Conservation (phyloP, 228 moss, liverwort and hornwort species). For the Sphagnum fallax region DNA sequence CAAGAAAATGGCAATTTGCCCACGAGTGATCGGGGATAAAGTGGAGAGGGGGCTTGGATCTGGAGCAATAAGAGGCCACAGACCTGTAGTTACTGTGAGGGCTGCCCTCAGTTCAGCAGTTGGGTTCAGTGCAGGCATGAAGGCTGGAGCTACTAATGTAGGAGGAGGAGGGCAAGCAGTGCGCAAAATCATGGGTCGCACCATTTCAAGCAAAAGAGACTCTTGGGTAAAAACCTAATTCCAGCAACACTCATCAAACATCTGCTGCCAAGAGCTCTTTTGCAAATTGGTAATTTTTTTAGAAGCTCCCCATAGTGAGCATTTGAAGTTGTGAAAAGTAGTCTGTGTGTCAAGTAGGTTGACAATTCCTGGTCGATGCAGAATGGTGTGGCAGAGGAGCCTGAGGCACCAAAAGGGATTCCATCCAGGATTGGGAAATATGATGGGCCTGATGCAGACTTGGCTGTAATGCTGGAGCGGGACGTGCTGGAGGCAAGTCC, state of each 20-base stretch:
- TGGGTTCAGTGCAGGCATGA: constrained; percentile 23
- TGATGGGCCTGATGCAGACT: constrained; percentile 54
- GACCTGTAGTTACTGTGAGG: not conserved
- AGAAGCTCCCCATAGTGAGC: no score
- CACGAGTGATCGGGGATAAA: constrained; percentile 23
- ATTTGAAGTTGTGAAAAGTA: no score
- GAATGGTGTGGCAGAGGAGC: constrained; percentile 33
- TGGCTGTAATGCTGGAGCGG: constrained; percentile 33
- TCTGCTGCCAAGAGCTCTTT: not conserved
- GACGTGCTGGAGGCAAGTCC: constrained; percentile 4
- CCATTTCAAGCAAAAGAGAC: constrained; percentile 34
- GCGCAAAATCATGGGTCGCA: constrained; percentile 37
- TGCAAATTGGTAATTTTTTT: not conserved
- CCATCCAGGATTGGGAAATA: constrained; percentile 31
- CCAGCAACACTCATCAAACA: no score
- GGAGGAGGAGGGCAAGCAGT: constrained; percentile 13
- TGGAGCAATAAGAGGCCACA: not conserved
- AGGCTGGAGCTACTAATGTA: constrained; percentile 1
- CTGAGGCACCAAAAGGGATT: constrained; percentile 32
- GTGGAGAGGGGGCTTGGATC: constrained; percentile 8
- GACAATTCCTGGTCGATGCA: constrained; percentile 6
- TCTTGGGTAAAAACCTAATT: constrained; percentile 23
- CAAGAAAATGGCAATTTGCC: constrained; percentile 36
- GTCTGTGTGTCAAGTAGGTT: no score
- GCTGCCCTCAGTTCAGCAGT: constrained; percentile 27